Evolutionary conservation across 169 alveolate genomes (phyloP).

Genomic region (Theileria luwenshuni): DNA sequence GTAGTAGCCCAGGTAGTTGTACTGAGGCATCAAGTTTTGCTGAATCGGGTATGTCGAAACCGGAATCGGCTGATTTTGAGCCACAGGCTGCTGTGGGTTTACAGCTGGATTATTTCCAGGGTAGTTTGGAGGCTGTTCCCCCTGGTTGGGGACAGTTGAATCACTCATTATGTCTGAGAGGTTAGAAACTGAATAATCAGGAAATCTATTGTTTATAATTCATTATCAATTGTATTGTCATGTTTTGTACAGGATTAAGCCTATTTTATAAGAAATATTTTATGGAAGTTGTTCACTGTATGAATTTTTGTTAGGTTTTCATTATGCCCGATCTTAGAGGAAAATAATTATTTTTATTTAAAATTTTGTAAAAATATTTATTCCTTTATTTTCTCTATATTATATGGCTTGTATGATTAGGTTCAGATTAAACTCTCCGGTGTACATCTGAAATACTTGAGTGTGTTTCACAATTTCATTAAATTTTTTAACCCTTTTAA

Average conservation of each 20-base stretch:
- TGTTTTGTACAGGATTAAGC: not conserved
- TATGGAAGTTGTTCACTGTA: not conserved
- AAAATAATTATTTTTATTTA: not conserved
- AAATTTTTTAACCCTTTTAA: too few species aligned
- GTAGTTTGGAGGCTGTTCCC: conserved; percentile 10
- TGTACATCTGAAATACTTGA: not conserved
- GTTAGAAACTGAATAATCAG: not conserved
- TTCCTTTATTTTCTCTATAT: not conserved
- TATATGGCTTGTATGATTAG: not conserved
- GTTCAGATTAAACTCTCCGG: conserved; percentile 15
- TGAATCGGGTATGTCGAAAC: conserved; percentile 10
- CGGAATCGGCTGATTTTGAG: not conserved
- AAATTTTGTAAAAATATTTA: too few species aligned
- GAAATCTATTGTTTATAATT: not conserved
- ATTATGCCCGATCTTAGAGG: conserved; percentile 5
- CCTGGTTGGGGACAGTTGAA: not conserved
- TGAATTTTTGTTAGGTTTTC: not conserved
- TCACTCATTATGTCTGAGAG: not conserved
- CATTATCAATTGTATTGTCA: not conserved
- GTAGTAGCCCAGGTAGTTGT: conserved; percentile 27
- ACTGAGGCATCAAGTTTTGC: conserved; percentile 20
- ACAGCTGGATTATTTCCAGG: not conserved
- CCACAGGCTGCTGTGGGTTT: not conserved
- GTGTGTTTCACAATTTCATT: too few species aligned
- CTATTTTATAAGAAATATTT: not conserved